These are phyloP conservation scores for Leccinum sublutescens DNA, from an alignment of 768 basidiomycete species.

Conservation along the genomic window DNA sequence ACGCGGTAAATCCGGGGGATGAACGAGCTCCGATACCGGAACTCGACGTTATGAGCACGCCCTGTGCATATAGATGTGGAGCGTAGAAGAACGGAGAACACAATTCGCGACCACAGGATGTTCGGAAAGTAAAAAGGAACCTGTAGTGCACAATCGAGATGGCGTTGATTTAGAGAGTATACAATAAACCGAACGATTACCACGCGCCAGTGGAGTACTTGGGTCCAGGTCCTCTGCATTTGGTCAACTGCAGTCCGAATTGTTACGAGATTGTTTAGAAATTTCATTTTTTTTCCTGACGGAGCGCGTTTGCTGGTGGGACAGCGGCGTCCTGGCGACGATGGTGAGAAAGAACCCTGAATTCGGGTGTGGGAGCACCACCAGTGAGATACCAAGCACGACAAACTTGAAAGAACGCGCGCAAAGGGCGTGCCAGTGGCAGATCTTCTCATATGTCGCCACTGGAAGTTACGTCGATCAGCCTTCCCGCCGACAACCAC, in stretches of 20 bases:
- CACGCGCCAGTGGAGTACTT: constrained; percentile 28
- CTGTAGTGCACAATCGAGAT: background rate
- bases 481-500: constrained; percentile 13
- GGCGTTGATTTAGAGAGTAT: background rate
- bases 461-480: constrained; percentile 12
- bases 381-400: constrained; percentile 5
- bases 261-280: constrained; percentile 26
- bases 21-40: constrained; percentile 27
- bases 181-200: constrained; percentile 21
- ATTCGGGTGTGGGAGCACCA: constrained; percentile 16
- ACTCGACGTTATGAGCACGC: constrained; percentile 2
- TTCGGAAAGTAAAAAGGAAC: constrained; percentile 6
- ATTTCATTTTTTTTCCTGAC: constrained; percentile 5
- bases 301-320: constrained; percentile 12
- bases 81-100: constrained; percentile 3
- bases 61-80: background rate
- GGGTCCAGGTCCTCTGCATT: constrained; percentile 27
- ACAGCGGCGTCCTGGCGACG: constrained; percentile 17
- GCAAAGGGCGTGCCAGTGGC: constrained; percentile 33
- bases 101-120: constrained; percentile 14
- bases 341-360: constrained; percentile 25
- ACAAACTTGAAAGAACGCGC: constrained; percentile 22
- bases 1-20: constrained; percentile 16
- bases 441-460: constrained; percentile 20
- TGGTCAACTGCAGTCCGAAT: constrained; percentile 7